Evolutionary conservation across 345 rosid species (phyloP).

Genomic region (Pistacia integerrima): DNA sequence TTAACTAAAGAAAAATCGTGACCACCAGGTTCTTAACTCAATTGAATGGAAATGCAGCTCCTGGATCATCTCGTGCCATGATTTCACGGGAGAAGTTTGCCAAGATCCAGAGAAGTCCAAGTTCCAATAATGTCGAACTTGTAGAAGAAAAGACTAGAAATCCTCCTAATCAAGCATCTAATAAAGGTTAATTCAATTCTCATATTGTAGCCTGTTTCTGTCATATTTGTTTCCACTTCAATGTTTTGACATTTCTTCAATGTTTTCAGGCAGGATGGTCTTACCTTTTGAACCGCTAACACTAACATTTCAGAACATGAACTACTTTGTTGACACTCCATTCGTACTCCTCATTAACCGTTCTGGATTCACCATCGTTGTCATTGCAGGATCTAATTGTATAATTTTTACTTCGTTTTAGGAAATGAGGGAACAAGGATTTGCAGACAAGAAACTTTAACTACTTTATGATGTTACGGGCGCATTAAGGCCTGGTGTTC

Average conservation of each 20-base stretch:
- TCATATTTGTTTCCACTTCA: background rate
- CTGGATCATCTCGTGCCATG: constrained; percentile 64
- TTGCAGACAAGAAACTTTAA: constrained; percentile 46
- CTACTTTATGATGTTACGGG: constrained; percentile 70
- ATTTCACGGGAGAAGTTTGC: constrained; percentile 61
- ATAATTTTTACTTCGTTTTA: constrained; percentile 9
- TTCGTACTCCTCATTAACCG: constrained; percentile 38
- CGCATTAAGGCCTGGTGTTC: constrained; percentile 72
- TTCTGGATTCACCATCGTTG: background rate
- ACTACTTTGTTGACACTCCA: constrained; percentile 62
- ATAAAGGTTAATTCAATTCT: constrained; percentile 27
- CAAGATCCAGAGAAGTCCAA: constrained; percentile 45
- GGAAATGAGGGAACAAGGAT: constrained; percentile 63
- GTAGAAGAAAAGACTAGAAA: constrained; percentile 11
- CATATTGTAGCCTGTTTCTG: background rate
- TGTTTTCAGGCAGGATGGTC: constrained; percentile 51
- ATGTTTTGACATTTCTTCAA: background rate
- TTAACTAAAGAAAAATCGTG: constrained; percentile 3
- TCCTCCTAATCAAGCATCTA: constrained; percentile 4
- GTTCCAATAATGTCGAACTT: constrained; percentile 19
- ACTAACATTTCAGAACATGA: constrained; percentile 58
- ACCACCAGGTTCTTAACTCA: constrained; percentile 1
- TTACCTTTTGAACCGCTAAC: constrained; percentile 66
- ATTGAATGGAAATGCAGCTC: constrained; percentile 48
- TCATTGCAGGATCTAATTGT: constrained; percentile 3